Percentiles rank a stretch among this genome's conserved stretches.
Conservation (phyloP, 2,329 filamentous ascomycete species). For the Stagonosporopsis vannaccii region DNA sequence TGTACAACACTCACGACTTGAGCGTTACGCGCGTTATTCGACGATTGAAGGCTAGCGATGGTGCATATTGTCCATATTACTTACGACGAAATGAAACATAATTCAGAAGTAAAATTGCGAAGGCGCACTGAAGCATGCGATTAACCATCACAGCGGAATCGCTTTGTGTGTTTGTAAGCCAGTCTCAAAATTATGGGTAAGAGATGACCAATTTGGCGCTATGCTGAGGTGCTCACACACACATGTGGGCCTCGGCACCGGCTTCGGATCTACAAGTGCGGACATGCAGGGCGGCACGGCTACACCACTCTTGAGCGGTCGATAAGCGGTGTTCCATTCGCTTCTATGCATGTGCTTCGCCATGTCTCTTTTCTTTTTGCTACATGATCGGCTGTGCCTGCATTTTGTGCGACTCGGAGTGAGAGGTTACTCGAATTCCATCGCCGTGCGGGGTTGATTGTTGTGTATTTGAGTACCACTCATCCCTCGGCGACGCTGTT, state of each 20-base stretch:
- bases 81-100: too few species aligned
- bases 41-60: background rate
- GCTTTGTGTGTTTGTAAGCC: slow-evolving; percentile 5
- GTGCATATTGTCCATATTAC: too few species aligned
- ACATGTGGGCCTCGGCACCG: slow-evolving; percentile 7
- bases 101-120: too few species aligned
- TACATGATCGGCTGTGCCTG: slow-evolving; percentile 7
- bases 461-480: too few species aligned
- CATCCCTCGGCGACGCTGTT: background rate
- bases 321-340: slow-evolving; percentile 7
- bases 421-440: background rate
- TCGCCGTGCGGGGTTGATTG: slow-evolving; percentile 1
- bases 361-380: slow-evolving; percentile 1
- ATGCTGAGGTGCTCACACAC: slow-evolving; percentile 9
- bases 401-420: background rate
- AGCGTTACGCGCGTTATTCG: background rate
- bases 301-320: slow-evolving; percentile 5
- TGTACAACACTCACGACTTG: slow-evolving; percentile 8
- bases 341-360: slow-evolving; percentile 11
- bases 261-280: slow-evolving; percentile 9
- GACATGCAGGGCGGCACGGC: slow-evolving; percentile 11
- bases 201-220: slow-evolving; percentile 12
- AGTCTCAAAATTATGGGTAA: background rate
- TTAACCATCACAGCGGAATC: too few species aligned
- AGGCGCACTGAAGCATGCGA: too few species aligned